These are phyloP conservation scores for Cercospora brassicicola DNA, from an alignment of 2,329 filamentous ascomycete genomes.

Conservation along the genomic window DNA sequence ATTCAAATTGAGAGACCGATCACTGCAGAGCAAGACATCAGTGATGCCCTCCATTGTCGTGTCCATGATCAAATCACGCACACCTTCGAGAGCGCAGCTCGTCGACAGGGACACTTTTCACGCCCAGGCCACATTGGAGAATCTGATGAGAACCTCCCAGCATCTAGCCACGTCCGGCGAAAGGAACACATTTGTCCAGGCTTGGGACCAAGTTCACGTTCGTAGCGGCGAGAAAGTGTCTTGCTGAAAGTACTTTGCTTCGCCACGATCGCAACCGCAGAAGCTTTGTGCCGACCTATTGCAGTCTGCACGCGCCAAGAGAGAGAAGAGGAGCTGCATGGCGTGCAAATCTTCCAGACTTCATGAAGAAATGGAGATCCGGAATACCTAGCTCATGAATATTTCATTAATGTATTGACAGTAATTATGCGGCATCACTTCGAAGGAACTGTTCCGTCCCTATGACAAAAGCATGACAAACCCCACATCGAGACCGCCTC, in stretches of 20 bases:
- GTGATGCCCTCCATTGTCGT: background rate
- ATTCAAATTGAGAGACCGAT: background rate
- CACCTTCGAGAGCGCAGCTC: background rate
- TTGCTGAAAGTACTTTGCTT: background rate
- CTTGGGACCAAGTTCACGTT: background rate
- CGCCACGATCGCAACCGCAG: background rate
- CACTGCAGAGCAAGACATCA: background rate
- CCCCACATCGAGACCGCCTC: background rate
- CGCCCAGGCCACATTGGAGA: background rate
- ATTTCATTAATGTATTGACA: background rate
- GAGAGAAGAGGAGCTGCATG: background rate
- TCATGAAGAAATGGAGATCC: background rate
- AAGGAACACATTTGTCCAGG: background rate
- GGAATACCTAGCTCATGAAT: background rate
- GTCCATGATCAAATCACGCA: background rate
- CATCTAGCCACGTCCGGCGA: background rate
- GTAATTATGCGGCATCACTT: background rate
- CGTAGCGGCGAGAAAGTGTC: background rate
- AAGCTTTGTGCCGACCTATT: background rate
- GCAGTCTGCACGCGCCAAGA: background rate
- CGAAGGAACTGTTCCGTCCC: background rate
- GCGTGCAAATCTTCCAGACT: background rate
- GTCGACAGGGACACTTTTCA: background rate
- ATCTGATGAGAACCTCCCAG: background rate
- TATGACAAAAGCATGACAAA: constrained; percentile 4